Evolutionary conservation across 305 asterid species (phyloP).

Genomic region (Solanum hybrid): DNA sequence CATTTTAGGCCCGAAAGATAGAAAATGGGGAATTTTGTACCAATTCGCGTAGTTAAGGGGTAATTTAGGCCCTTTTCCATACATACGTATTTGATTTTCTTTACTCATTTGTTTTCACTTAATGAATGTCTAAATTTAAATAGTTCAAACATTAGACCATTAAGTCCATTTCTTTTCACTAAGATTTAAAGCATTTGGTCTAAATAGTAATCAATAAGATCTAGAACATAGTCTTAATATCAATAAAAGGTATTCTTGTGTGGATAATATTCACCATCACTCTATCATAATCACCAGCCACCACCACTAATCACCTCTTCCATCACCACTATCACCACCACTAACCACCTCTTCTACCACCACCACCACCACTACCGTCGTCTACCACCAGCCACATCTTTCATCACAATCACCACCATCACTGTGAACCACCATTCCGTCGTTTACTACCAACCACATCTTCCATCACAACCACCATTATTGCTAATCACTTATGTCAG

Average conservation of each 20-base stretch:
- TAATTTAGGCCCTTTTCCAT: no score
- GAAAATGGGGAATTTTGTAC: no score
- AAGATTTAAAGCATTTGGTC: not conserved
- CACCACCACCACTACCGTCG: not conserved
- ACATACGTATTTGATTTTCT: not conserved
- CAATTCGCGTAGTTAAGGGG: no score
- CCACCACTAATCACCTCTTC: not conserved
- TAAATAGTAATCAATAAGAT: not conserved
- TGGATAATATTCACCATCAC: not conserved
- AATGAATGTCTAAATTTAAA: no score
- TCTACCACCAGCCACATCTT: not conserved
- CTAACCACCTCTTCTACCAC: not conserved
- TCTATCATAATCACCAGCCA: not conserved
- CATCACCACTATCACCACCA: not conserved
- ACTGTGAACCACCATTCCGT: not conserved
- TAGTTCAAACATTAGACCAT: no score
- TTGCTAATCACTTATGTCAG: not conserved
- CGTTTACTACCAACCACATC: not conserved
- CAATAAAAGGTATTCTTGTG: not conserved
- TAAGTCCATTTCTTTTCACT: not conserved
- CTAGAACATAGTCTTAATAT: not conserved
- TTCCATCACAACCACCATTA: not conserved
- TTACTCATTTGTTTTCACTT: not conserved
- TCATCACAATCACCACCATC: not conserved
- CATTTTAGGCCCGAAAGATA: no score